Conservation (phyloP, 495 filamentous ascomycete species). For the Hypoxylon crocopeplum region DNA sequence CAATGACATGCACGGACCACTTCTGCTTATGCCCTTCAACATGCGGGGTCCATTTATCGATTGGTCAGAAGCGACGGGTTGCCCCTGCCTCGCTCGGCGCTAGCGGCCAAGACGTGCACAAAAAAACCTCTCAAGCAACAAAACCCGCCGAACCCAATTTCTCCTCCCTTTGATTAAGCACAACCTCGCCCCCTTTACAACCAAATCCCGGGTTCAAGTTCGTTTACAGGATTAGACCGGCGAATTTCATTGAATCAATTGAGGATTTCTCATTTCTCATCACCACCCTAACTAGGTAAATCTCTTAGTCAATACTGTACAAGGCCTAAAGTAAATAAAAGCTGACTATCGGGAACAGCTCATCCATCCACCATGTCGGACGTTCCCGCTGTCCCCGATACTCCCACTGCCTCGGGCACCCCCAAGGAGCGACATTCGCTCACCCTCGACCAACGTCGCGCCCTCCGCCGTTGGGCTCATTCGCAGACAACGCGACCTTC, state of each 20-base stretch:
- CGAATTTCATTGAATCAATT: constrained; percentile 43
- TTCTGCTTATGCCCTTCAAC: constrained; percentile 33
- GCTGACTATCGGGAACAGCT: constrained; percentile 19
- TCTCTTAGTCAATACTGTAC: too few species aligned
- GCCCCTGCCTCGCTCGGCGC: constrained; percentile 20
- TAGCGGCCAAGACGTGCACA: not conserved
- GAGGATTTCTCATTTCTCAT: constrained; percentile 24
- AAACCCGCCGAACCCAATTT: constrained; percentile 36
- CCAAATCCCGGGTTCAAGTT: constrained; percentile 42
- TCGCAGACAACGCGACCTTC: constrained; percentile 55
- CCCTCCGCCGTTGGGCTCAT: constrained; percentile 59
- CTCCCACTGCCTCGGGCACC: too few species aligned
- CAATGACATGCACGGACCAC: constrained; percentile 41
- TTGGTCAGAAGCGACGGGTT: not conserved
- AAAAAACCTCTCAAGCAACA: constrained; percentile 33
- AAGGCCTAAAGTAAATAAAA: too few species aligned
- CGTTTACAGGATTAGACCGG: constrained; percentile 47
- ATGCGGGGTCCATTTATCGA: not conserved
- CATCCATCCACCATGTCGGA: constrained; percentile 35
- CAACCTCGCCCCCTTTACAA: constrained; percentile 44
- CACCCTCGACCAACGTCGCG: constrained; percentile 60
- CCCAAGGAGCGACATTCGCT: constrained; percentile 56
- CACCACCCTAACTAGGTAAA: not conserved
- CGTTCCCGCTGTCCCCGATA: constrained; percentile 35
- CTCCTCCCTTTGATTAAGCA: constrained; percentile 44